Conservation (phyloP, 2,329 filamentous ascomycete species). For the Chalara sp. region DNA sequence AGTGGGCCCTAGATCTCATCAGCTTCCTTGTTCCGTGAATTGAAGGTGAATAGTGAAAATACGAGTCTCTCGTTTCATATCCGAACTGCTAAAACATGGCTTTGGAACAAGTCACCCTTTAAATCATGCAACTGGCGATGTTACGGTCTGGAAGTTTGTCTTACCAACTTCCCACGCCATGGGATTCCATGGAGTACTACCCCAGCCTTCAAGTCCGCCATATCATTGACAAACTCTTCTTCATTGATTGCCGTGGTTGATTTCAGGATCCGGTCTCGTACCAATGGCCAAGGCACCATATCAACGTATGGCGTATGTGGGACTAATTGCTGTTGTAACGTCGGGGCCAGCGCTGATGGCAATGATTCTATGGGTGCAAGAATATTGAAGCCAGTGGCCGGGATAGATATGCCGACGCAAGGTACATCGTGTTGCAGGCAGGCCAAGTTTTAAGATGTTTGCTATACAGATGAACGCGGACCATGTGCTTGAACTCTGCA, state of each 20-base stretch:
- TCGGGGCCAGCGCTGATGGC: conserved; percentile 12
- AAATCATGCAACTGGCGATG: too few relatives aligned
- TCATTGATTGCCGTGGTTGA: conserved; percentile 16
- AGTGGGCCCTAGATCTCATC: neutral
- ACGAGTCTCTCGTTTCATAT: conserved; percentile 19
- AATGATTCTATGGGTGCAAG: conserved; percentile 6
- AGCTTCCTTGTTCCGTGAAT: neutral
- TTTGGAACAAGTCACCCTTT: too few relatives aligned
- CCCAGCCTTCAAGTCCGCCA: conserved; percentile 23
- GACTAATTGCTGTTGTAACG: conserved; percentile 13
- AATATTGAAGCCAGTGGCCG: conserved; percentile 12
- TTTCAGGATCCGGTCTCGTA: conserved; percentile 13
- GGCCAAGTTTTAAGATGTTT: conserved; percentile 9
- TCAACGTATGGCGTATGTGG: conserved; percentile 14
- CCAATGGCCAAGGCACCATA: conserved; percentile 14
- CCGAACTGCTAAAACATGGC: conserved; percentile 6
- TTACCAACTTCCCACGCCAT: conserved; percentile 24
- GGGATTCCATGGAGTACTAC: conserved; percentile 24
- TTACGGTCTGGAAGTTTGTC: conserved; percentile 23
- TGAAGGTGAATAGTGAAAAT: neutral
- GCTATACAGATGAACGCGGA: conserved; percentile 12
- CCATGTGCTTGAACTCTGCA: conserved; percentile 8
- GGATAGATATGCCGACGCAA: too few relatives aligned
- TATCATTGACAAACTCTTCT: conserved; percentile 11
- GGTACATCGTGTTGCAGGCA: conserved; percentile 4